Conservation (phyloP, 2,329 filamentous ascomycete species). For the Ophiosphaerella korrae region DNA sequence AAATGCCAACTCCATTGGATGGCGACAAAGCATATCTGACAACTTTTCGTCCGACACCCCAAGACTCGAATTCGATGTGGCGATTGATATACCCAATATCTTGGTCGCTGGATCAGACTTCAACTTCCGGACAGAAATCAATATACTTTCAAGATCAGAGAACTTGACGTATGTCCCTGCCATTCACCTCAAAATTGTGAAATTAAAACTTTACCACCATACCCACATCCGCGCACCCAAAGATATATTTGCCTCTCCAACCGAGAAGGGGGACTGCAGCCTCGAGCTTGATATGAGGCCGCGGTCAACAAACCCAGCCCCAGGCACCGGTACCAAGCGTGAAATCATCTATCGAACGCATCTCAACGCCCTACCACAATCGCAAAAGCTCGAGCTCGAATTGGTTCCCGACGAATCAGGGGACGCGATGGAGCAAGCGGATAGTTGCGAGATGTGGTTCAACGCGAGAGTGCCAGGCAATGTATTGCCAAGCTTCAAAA, state of each 20-base stretch:
- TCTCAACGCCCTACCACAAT: constrained; percentile 25
- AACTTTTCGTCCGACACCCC: constrained; percentile 28
- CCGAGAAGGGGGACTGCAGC: neutral
- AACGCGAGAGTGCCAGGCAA: constrained; percentile 23
- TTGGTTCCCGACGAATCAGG: neutral
- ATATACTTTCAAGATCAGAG: constrained; percentile 5
- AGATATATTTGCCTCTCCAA: constrained; percentile 12
- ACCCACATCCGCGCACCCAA: constrained; percentile 27
- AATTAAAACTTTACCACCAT: constrained; percentile 24
- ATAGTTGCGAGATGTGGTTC: constrained; percentile 24
- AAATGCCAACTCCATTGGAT: constrained; percentile 13
- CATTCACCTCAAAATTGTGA: constrained; percentile 20
- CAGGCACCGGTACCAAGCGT: constrained; percentile 1
- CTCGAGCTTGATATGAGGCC: constrained; percentile 7
- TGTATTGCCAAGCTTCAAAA: constrained; percentile 28
- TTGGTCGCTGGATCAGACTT: constrained; percentile 25
- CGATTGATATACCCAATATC: constrained; percentile 19
- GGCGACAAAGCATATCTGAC: constrained; percentile 28
- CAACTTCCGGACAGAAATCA: constrained; percentile 21
- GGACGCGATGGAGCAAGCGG: constrained; percentile 16
- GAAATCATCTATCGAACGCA: constrained; percentile 16
- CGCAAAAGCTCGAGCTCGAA: constrained; percentile 11
- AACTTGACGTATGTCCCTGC: constrained; percentile 22
- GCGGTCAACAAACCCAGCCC: constrained; percentile 2
- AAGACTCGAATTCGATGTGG: constrained; percentile 23